Percentiles rank a stretch among this genome's conserved stretches.
phyloP scores from a whole-genome alignment of 352 stramenopile genomes.

The Pythium grandisporangium region DNA sequence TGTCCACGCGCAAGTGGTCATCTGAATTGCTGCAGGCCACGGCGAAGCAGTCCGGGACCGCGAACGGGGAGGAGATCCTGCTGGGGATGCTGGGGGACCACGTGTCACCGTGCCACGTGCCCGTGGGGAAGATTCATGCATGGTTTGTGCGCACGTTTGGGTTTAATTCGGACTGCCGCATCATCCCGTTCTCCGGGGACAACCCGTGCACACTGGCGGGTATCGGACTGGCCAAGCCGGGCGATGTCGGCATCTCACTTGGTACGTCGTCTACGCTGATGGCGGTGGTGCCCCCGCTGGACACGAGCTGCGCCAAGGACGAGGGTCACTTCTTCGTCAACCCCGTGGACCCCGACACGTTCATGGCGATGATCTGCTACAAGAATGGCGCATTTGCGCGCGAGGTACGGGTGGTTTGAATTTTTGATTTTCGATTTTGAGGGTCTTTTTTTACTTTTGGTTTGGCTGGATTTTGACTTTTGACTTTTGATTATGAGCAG shows the following conservation, averaged over 20 bases:
- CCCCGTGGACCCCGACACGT: slow-evolving; percentile 50
- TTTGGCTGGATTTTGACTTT: neutral
- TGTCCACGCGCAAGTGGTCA: slow-evolving; percentile 48
- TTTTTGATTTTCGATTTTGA: too few species aligned
- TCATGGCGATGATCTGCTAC: slow-evolving; percentile 85
- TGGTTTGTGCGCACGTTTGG: slow-evolving; percentile 69
- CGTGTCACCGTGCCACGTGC: slow-evolving; percentile 35
- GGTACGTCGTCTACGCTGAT: slow-evolving; percentile 63
- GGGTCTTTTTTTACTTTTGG: too few species aligned
- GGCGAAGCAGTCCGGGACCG: slow-evolving; percentile 12
- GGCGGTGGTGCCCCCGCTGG: slow-evolving; percentile 29
- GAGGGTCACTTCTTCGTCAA: slow-evolving; percentile 83
- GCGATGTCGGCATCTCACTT: slow-evolving; percentile 53
- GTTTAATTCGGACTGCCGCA: slow-evolving; percentile 34
- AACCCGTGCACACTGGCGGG: slow-evolving; percentile 72
- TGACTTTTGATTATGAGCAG: slow-evolving; percentile 3
- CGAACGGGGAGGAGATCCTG: slow-evolving; percentile 14
- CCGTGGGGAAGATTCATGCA: slow-evolving; percentile 29
- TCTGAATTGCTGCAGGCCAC: slow-evolving; percentile 30
- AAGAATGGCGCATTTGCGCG: slow-evolving; percentile 77
- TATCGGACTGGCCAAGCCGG: slow-evolving; percentile 40
- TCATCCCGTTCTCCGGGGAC: slow-evolving; percentile 75
- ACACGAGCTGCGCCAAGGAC: slow-evolving; percentile 30
- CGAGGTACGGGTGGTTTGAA: slow-evolving; percentile 18
- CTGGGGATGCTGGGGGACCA: slow-evolving; percentile 20